A percentile compares a stretch with the other conserved stretches of the same genome.
phyloP scores from a whole-genome alignment of 2,329 filamentous ascomycete species.

The Stemphylium beticola region DNA sequence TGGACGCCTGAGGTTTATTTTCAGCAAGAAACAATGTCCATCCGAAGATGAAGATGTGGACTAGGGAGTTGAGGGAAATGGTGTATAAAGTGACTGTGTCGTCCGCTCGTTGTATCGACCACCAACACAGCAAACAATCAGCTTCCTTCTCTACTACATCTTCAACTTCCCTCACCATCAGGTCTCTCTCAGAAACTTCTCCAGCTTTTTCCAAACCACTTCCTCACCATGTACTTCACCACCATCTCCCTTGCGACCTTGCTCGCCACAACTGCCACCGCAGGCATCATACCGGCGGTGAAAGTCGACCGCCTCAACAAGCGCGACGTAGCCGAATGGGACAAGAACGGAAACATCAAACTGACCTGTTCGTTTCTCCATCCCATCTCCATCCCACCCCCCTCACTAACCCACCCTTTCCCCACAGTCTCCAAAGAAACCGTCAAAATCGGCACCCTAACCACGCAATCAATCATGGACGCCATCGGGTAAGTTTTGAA shows the following conservation, averaged over 20 bases:
- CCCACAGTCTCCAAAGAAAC: constrained; percentile 37
- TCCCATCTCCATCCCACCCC: background rate
- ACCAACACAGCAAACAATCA: background rate
- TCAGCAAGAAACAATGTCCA: too few relatives aligned
- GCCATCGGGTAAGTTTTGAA: background rate
- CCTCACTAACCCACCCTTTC: background rate
- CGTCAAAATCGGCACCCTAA: constrained; percentile 16
- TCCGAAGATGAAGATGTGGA: background rate
- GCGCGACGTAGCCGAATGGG: constrained; percentile 10
- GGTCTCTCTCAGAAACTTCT: background rate
- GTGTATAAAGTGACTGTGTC: background rate
- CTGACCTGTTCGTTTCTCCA: constrained; percentile 13
- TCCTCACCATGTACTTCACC: constrained; percentile 9
- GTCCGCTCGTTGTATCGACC: background rate
- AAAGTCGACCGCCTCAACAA: constrained; percentile 8
- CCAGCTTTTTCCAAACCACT: background rate
- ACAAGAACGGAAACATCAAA: constrained; percentile 17
- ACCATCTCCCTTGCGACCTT: constrained; percentile 9
- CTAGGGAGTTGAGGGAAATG: background rate
- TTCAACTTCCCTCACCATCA: background rate
- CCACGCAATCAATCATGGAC: constrained; percentile 19
- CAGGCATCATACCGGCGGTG: constrained; percentile 7
- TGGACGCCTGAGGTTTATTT: background rate
- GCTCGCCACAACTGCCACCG: constrained; percentile 11
- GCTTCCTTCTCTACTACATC: background rate